phyloP scores from a whole-genome alignment of 2,329 filamentous ascomycete genomes.

The Fusarium napiforme region DNA sequence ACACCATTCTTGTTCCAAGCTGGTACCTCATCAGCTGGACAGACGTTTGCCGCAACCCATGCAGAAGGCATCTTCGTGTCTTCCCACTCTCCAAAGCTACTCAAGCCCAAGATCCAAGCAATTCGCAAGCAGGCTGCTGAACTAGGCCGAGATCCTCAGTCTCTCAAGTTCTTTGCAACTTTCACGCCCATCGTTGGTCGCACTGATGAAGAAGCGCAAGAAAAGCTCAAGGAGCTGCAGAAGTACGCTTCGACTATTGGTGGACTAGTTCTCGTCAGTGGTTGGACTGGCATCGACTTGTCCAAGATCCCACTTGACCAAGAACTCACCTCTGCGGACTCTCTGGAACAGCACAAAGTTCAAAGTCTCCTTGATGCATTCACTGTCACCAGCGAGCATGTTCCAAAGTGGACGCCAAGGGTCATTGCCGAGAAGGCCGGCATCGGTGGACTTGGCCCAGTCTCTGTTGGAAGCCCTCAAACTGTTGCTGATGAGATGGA shows the following conservation, averaged over 20 bases:
- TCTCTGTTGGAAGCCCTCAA: conserved; percentile 52
- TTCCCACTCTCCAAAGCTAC: conserved; percentile 60
- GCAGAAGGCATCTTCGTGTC: conserved; percentile 71
- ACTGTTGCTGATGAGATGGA: conserved; percentile 59
- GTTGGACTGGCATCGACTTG: conserved; percentile 70
- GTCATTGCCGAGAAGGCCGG: conserved; percentile 54
- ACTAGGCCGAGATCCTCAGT: conserved; percentile 64
- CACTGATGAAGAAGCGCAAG: conserved; percentile 63
- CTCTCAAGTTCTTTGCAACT: conserved; percentile 66
- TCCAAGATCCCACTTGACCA: conserved; percentile 67
- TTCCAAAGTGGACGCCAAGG: conserved; percentile 57
- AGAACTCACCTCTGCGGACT: conserved; percentile 65
- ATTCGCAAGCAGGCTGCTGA: conserved; percentile 63
- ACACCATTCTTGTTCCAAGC: conserved; percentile 70
- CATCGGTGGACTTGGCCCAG: conserved; percentile 54
- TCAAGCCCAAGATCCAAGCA: conserved; percentile 61
- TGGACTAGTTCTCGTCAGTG: conserved; percentile 65
- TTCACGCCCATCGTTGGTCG: conserved; percentile 61
- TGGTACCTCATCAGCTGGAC: conserved; percentile 67
- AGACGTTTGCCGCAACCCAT: conserved; percentile 65
- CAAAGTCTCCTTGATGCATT: conserved; percentile 61
- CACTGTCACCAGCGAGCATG: conserved; percentile 58
- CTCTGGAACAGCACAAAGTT: conserved; percentile 63
- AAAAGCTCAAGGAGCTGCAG: conserved; percentile 62
- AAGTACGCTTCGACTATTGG: conserved; percentile 65